phyloP scores from a whole-genome alignment of 2,329 filamentous ascomycete genomes.

The Seiridium unicorne region DNA sequence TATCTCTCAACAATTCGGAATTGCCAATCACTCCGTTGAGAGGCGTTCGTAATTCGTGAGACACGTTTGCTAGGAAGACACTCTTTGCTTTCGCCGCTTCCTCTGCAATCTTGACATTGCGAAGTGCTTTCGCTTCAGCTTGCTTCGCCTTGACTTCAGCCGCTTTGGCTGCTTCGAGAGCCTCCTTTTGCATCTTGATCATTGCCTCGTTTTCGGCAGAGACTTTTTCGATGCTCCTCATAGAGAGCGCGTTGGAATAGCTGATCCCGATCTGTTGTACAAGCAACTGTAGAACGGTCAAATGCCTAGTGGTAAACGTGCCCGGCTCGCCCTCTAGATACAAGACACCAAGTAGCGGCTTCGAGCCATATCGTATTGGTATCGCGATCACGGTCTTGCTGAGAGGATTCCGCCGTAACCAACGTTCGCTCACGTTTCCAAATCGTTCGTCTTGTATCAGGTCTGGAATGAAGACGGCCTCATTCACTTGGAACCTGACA shows the following conservation, averaged over 20 bases:
- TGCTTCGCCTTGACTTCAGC: slow-evolving; percentile 75
- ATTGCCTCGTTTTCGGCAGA: slow-evolving; percentile 77
- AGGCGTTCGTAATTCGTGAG: slow-evolving; percentile 77
- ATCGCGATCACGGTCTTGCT: slow-evolving; percentile 78
- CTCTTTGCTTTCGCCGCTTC: slow-evolving; percentile 82
- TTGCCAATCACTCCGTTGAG: slow-evolving; percentile 89
- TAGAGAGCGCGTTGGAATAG: slow-evolving; percentile 65
- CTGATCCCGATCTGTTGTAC: slow-evolving; percentile 78
- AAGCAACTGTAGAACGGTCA: slow-evolving; percentile 65
- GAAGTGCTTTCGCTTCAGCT: slow-evolving; percentile 73
- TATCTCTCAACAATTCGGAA: slow-evolving; percentile 78
- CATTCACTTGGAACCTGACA: slow-evolving; percentile 63
- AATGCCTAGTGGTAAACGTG: slow-evolving; percentile 73
- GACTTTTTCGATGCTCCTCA: slow-evolving; percentile 73
- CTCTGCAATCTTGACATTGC: slow-evolving; percentile 78
- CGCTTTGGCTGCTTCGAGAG: slow-evolving; percentile 68
- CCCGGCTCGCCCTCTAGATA: slow-evolving; percentile 75
- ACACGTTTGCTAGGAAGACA: slow-evolving; percentile 78
- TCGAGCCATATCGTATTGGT: slow-evolving; percentile 71
- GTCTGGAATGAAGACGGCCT: slow-evolving; percentile 72
- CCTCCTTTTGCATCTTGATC: slow-evolving; percentile 73
- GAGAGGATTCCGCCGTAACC: slow-evolving; percentile 65
- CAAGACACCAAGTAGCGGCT: slow-evolving; percentile 68
- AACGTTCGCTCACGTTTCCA: slow-evolving; percentile 69
- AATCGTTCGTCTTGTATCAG: slow-evolving; percentile 75